These are phyloP conservation scores for Fragaria iinumae DNA, from an alignment of 306 rosid species.

Conservation along the genomic window DNA sequence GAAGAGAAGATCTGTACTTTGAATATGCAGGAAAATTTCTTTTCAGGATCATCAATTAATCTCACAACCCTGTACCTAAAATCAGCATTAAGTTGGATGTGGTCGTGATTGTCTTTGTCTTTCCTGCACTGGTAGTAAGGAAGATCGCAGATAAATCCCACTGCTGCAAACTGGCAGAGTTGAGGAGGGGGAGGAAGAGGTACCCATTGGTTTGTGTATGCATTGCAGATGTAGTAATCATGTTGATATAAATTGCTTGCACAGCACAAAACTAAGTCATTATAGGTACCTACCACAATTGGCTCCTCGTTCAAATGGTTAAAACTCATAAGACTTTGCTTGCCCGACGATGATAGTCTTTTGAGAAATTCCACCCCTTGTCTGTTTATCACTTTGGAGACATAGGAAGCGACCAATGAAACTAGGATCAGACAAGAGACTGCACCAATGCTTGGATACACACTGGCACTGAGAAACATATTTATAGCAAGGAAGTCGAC, in stretches of 20 bases:
- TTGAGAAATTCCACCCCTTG: background rate
- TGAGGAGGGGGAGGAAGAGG: background rate
- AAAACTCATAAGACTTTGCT: background rate
- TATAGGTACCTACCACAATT: background rate
- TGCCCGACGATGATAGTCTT: background rate
- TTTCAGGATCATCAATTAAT: background rate
- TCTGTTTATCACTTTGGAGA: background rate
- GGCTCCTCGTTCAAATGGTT: background rate
- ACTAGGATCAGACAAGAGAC: background rate
- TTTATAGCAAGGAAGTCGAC: background rate
- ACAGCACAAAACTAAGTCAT: background rate
- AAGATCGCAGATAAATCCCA: background rate
- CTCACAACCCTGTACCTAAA: background rate
- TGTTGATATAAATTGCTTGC: background rate
- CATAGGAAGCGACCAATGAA: background rate
- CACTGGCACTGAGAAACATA: background rate
- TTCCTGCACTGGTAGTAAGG: background rate
- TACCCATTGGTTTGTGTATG: background rate
- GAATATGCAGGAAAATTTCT: background rate
- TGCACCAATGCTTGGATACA: background rate
- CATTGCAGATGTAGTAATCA: background rate
- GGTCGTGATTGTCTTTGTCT: background rate
- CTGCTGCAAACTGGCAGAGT: background rate
- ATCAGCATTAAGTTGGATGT: background rate
- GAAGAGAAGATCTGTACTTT: background rate